Percentiles rank a stretch among this genome's conserved stretches.
These are phyloP conservation scores for Arthrobotrys conoides DNA, from an alignment of 2,329 filamentous ascomycete genomes.

Conservation along the genomic window DNA sequence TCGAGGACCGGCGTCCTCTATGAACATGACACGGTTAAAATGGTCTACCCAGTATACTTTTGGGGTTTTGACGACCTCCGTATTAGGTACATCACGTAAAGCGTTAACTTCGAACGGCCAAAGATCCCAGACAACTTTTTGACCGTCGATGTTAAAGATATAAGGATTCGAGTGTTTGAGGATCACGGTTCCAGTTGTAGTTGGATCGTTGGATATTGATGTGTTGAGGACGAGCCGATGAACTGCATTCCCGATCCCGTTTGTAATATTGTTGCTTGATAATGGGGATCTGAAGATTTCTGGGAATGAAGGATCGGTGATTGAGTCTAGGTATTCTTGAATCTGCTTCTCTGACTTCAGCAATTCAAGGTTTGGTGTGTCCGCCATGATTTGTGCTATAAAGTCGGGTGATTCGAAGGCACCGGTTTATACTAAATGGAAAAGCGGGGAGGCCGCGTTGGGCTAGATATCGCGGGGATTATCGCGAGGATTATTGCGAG, in stretches of 20 bases:
- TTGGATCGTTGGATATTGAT: slow-evolving; percentile 5
- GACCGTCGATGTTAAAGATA: slow-evolving; percentile 36
- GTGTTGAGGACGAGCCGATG: slow-evolving; percentile 51
- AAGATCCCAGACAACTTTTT: slow-evolving; percentile 51
- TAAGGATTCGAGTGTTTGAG: slow-evolving; percentile 58
- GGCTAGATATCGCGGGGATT: not conserved
- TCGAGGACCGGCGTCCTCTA: slow-evolving; percentile 46
- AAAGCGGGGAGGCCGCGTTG: not conserved
- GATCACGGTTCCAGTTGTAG: slow-evolving; percentile 23
- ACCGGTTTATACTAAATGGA: too few species aligned
- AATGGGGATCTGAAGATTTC: slow-evolving; percentile 39
- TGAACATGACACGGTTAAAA: slow-evolving; percentile 53
- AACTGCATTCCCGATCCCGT: slow-evolving; percentile 39
- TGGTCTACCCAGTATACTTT: slow-evolving; percentile 58
- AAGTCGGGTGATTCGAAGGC: not conserved
- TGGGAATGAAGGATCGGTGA: slow-evolving; percentile 43
- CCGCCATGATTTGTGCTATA: slow-evolving; percentile 26
- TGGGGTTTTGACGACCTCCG: slow-evolving; percentile 44
- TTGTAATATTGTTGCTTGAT: slow-evolving; percentile 29
- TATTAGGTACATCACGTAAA: slow-evolving; percentile 41
- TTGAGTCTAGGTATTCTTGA: slow-evolving; percentile 35
- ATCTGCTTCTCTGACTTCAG: slow-evolving; percentile 49
- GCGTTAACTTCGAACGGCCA: slow-evolving; percentile 45
- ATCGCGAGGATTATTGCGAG: not conserved
- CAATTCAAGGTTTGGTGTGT: slow-evolving; percentile 26